phyloP scores from a whole-genome alignment of 371 early-diverging fungal species.

The Coemansia sp. region DNA sequence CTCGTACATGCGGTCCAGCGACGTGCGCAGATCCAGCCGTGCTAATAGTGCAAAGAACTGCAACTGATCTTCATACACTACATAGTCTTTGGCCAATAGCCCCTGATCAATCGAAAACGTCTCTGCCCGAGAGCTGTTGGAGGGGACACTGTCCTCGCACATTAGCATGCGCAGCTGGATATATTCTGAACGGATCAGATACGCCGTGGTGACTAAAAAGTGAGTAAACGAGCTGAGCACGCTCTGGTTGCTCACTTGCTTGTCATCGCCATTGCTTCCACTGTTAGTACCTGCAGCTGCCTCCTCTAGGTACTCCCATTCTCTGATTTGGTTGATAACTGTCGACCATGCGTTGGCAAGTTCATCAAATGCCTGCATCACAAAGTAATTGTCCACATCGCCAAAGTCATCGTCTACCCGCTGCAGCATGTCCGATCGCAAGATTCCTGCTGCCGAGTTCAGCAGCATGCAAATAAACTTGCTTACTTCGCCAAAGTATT shows the following conservation, averaged over 20 bases:
- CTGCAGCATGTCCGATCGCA: slow-evolving; percentile 26
- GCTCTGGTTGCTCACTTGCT: slow-evolving; percentile 4
- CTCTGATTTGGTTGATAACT: slow-evolving; percentile 31
- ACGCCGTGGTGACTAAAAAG: slow-evolving; percentile 35
- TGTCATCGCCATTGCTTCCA: not conserved
- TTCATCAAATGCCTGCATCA: slow-evolving; percentile 50
- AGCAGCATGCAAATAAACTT: slow-evolving; percentile 43
- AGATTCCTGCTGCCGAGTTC: slow-evolving; percentile 29
- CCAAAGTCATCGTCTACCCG: slow-evolving; percentile 46
- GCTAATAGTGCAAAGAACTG: slow-evolving; percentile 45
- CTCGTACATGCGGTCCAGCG: slow-evolving; percentile 34
- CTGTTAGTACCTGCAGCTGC: not conserved
- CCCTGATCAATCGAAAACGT: slow-evolving; percentile 30
- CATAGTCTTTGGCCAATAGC: slow-evolving; percentile 44
- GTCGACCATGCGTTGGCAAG: slow-evolving; percentile 47
- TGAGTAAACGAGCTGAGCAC: slow-evolving; percentile 37
- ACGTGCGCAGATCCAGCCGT: slow-evolving; percentile 32
- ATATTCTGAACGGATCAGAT: slow-evolving; percentile 44
- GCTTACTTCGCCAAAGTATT: slow-evolving; percentile 46
- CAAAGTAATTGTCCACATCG: slow-evolving; percentile 49
- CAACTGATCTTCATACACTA: slow-evolving; percentile 49
- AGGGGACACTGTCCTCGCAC: slow-evolving; percentile 36
- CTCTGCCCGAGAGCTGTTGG: slow-evolving; percentile 15
- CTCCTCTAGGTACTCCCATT: slow-evolving; percentile 33
- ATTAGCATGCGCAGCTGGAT: slow-evolving; percentile 48